Percentiles rank a stretch among this genome's conserved stretches.
Conservation (phyloP, 345 rosid species). For the Corchorus olitorius region DNA sequence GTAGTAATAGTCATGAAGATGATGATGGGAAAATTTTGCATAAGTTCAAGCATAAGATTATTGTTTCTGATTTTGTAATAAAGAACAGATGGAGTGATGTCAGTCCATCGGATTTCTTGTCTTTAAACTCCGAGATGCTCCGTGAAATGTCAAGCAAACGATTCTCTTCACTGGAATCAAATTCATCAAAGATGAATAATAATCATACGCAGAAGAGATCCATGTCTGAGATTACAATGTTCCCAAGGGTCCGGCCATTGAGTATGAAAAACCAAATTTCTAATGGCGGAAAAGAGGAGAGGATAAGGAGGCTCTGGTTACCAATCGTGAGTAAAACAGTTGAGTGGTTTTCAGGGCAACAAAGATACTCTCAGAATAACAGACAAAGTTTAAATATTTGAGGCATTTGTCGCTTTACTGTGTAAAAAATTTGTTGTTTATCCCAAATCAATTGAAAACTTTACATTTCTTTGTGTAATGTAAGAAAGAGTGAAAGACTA, state of each 20-base stretch:
- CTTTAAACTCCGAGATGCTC: constrained; percentile 67
- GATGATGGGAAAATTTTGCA: constrained; percentile 34
- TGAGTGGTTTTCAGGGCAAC: constrained; percentile 42
- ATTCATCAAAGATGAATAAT: constrained; percentile 18
- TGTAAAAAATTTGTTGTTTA: too few relatives aligned
- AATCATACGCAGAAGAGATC: constrained; percentile 39
- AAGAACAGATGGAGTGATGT: constrained; percentile 85
- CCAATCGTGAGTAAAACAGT: constrained; percentile 44
- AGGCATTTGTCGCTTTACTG: background rate
- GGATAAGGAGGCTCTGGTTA: constrained; percentile 43
- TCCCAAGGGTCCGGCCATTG: constrained; percentile 36
- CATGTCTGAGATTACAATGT: constrained; percentile 46
- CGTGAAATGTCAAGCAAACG: constrained; percentile 49
- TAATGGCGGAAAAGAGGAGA: constrained; percentile 36
- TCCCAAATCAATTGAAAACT: too few relatives aligned
- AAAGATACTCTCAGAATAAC: constrained; percentile 21
- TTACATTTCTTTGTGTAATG: too few relatives aligned
- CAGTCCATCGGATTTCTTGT: constrained; percentile 73
- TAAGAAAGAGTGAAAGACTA: too few relatives aligned
- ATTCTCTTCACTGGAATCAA: constrained; percentile 32
- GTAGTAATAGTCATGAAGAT: constrained; percentile 13
- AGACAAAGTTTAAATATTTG: background rate
- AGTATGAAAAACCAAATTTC: constrained; percentile 13
- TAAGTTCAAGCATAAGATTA: constrained; percentile 64
- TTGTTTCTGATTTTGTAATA: constrained; percentile 62